Base-by-base conservation (phyloP, 148 eudicot genomes). In the Chenopodium quinoa region DNA sequence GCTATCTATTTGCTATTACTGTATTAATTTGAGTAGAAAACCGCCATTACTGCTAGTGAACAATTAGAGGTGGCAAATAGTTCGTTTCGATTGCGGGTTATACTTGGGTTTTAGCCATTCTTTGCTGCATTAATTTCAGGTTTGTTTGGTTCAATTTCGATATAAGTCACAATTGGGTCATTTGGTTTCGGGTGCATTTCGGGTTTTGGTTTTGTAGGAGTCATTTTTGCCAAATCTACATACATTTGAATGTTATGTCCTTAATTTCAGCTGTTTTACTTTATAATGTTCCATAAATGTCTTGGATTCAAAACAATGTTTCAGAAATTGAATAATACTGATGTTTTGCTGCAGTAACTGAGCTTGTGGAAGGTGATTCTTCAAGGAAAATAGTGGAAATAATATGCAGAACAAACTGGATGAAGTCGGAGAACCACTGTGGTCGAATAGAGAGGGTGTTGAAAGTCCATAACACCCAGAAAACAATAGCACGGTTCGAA, bases 401-500 rank as follows among this genome's bases (percentile, higher is more conserved):
- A 64, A 95, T 95, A 69, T 95, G 99, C 82, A 85, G 93, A 54
- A 86, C 99, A 58, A 91, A 95, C 91, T 92, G 91, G 93, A 65
- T 84, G 5, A 95, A 93, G 79, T 80, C 94, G 1, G 97, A 95
- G 79, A 95, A 89, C 84, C 94, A 86, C 7, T 89, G 87, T 69
- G 92, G 91, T 29, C 83, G 97, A 63, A 91, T 95, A 54, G 97
- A 93, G 71, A 86, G 93, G 71, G 97, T 95, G 27, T 79, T 95
- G 22, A 95, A 93, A 88, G 97, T 95, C 31, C 99, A 95, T 81
- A 95, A 95, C 91, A 95, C 89, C 77, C 99, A 95, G 83, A 95
- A 91, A 85, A 93, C 95, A 50, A 88, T 95, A 46, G 93, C 95
- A 77, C 84, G 97, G 20, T 95, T 95, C 20, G 99, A 95, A 83